Base-by-base conservation (phyloP, 129 eudicot genomes). In the Tanacetum coccineum region DNA sequence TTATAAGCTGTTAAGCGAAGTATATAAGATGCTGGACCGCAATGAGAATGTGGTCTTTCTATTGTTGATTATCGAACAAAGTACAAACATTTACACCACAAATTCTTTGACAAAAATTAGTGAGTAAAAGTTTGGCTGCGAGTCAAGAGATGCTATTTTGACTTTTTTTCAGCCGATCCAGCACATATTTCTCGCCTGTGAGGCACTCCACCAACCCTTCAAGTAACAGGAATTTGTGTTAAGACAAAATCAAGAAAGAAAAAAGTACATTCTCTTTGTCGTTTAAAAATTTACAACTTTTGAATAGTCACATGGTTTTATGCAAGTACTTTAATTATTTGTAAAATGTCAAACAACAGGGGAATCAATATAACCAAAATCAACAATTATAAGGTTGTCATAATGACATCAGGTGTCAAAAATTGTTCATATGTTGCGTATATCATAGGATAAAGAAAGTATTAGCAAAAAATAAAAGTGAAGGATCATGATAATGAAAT, bases 141-240 rank as follows among this genome's bases (percentile, higher is more conserved):
- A 47, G 71, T 70, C 59, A 57, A 25, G 45, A 59, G 61, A 79
- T 50, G 2, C 66, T 53, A 39, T 56, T 40, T 47, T 59, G 73
- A 36, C 56, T 63, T 62, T 59, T 69, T 59, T 66, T 73, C 42
- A 87, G 76, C 26, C 81, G 77, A 63, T 85, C 87, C 75, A 91
- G 70, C 71, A 85, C 91, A 30, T 28, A 21, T 60, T 75, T 81
- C 73, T 87, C 79, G 13, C 97, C 97, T 1, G 96, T 91, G 25
- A 91, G 88, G 66, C 67, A 70, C 68, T 85, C 91, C 70, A 86
- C 97, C 74, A 91, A 75, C 54, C 88, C 96, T 91, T 74, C 32
- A 78, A 71, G 71, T 28, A 13, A 72, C 45, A 20, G 30, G 64
- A 48, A 57, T 13, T 32, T 15, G 55, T 59, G 47, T 58, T 70